Evolutionary conservation across 2,329 filamentous ascomycete genomes (phyloP).

Genomic region (Calonectria honghensis): DNA sequence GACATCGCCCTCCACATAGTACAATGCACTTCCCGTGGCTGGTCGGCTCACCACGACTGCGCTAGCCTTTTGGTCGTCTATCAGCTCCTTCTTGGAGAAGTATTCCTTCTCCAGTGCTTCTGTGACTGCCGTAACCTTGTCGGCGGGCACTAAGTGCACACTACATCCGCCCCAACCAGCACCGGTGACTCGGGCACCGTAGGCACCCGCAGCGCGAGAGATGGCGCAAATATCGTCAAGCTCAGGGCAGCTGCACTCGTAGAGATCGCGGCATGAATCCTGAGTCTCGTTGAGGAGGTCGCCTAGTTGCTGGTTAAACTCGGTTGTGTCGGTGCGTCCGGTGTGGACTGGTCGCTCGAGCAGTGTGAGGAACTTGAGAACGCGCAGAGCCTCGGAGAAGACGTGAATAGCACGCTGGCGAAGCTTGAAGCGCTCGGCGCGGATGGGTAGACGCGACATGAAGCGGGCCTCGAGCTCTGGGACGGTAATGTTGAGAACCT

Average conservation of each 20-base stretch:
- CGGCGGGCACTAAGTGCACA: slow-evolving; percentile 91
- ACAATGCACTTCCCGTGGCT: slow-evolving; percentile 81
- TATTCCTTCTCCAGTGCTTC: slow-evolving; percentile 88
- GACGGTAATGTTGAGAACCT: slow-evolving; percentile 80
- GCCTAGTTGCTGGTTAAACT: slow-evolving; percentile 82
- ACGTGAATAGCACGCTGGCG: slow-evolving; percentile 93
- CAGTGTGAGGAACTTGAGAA: slow-evolving; percentile 87
- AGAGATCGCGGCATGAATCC: slow-evolving; percentile 88
- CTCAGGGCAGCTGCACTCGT: slow-evolving; percentile 94
- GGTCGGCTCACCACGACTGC: slow-evolving; percentile 94
- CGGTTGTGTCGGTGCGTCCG: slow-evolving; percentile 70
- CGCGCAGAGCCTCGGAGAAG: slow-evolving; percentile 90
- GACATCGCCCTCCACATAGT: slow-evolving; percentile 60
- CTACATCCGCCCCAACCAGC: slow-evolving; percentile 98
- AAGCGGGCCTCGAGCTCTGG: slow-evolving; percentile 84
- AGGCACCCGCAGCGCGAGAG: slow-evolving; percentile 85
- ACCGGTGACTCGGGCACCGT: slow-evolving; percentile 90
- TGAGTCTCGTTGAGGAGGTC: slow-evolving; percentile 93
- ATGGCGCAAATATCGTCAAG: slow-evolving; percentile 92
- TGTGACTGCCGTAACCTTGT: slow-evolving; percentile 86
- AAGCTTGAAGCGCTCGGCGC: slow-evolving; percentile 90
- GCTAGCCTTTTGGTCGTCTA: slow-evolving; percentile 82
- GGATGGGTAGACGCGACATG: slow-evolving; percentile 91
- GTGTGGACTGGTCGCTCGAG: slow-evolving; percentile 73
- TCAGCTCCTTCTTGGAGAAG: slow-evolving; percentile 80